Conservation (phyloP, 257 asterid genomes). For the Dorcoceras hygrometricum region DNA sequence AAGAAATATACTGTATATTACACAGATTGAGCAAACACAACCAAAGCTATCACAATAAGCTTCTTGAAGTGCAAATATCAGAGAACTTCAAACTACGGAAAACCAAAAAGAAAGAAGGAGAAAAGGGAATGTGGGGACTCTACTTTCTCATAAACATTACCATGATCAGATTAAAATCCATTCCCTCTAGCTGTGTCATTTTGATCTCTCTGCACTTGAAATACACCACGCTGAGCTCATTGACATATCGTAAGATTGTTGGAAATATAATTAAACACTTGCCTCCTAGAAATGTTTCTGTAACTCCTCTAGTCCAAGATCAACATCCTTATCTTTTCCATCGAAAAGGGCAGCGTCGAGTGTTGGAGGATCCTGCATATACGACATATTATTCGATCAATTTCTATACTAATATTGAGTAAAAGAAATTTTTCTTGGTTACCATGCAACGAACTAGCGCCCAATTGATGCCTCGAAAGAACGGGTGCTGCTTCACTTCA, state of each 20-base stretch:
- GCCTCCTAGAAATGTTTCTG: constrained; percentile 75
- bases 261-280: background rate
- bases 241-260: too few species aligned
- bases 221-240: background rate
- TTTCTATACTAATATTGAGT: too few species aligned
- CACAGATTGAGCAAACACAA: background rate
- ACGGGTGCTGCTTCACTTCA: constrained; percentile 85
- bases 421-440: constrained; percentile 21
- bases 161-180: background rate
- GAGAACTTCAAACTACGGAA: background rate
- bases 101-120: background rate
- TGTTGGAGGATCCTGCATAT: constrained; percentile 67
- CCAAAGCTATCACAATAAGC: background rate
- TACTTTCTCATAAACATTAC: background rate
- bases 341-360: constrained; percentile 59
- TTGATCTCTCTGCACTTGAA: background rate
- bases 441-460: constrained; percentile 95
- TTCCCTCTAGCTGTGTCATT: background rate
- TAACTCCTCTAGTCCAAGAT: constrained; percentile 73
- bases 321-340: constrained; percentile 47
- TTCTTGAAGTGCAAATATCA: background rate
- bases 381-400: too few species aligned
- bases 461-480: constrained; percentile 89
- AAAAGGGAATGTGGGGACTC: background rate
- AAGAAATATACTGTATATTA: too few species aligned